Evolutionary conservation across 164 flowering plant species (phyloP).

Genomic region (Vitis rupestris): DNA sequence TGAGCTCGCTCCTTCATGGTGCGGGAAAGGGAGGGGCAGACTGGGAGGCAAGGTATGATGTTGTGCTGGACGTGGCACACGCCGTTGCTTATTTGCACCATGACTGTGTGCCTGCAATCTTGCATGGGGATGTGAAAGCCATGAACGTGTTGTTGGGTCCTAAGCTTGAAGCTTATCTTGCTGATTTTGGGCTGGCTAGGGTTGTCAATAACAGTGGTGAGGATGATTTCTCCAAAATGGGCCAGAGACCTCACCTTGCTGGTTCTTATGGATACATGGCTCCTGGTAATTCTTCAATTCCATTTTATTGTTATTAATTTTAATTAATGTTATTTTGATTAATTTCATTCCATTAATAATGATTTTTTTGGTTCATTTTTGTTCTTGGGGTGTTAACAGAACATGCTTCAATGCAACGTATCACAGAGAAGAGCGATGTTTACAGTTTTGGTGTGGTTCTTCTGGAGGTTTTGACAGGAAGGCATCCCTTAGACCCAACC

Average conservation of each 20-base stretch:
- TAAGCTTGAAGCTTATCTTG: constrained; percentile 65
- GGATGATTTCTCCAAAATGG: constrained; percentile 26
- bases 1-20: constrained; percentile 81
- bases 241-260: constrained; percentile 63
- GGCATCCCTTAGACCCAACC: constrained; percentile 87
- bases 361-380: not conserved
- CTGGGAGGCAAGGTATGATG: constrained; percentile 80
- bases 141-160: constrained; percentile 83
- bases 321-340: not conserved
- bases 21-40: constrained; percentile 65
- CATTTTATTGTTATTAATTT: not conserved
- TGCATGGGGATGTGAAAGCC: constrained; percentile 95
- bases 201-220: constrained; percentile 27
- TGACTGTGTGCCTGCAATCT: constrained; percentile 87
- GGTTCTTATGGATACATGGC: constrained; percentile 99
- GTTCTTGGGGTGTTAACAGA: constrained; percentile 39
- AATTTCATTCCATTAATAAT: not conserved
- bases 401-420: constrained; percentile 65
- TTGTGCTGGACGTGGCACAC: constrained; percentile 77
- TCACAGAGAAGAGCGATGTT: constrained; percentile 90
- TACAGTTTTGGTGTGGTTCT: constrained; percentile 91
- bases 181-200: constrained; percentile 91
- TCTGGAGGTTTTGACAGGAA: constrained; percentile 86
- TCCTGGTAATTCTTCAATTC: constrained; percentile 57
- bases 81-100: constrained; percentile 94